Conservation (phyloP, 192 early-diverging fungal genomes). For the Coemansia javaensis region DNA sequence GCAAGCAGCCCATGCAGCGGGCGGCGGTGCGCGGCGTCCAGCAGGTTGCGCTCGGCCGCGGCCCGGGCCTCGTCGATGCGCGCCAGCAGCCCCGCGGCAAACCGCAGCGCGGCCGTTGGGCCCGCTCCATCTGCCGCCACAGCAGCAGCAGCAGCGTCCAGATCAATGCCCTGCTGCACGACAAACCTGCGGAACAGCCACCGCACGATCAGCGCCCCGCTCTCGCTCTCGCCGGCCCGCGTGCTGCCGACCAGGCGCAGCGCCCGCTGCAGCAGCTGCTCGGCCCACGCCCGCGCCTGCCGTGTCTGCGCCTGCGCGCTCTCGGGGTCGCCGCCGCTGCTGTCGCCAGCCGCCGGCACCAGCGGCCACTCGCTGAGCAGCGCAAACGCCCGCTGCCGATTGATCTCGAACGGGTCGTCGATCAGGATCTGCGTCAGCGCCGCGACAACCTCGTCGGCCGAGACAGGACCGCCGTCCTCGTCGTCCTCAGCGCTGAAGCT, state of each 20-base stretch:
- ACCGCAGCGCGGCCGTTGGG: constrained; percentile 10
- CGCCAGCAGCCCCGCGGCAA: constrained; percentile 20
- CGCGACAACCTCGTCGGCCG: constrained; percentile 30
- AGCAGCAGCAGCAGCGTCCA: constrained; percentile 3
- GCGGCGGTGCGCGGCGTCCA: constrained; percentile 44
- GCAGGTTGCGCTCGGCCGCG: constrained; percentile 46
- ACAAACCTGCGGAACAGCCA: constrained; percentile 79
- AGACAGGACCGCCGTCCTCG: constrained; percentile 1
- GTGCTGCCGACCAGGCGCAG: constrained; percentile 60
- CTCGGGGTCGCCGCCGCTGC: constrained; percentile 51
- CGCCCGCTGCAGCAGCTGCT: constrained; percentile 57
- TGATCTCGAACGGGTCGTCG: constrained; percentile 69
- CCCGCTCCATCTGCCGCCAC: neutral
- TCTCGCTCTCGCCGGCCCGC: constrained; percentile 74
- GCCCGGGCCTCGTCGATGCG: constrained; percentile 15
- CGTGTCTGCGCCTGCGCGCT: constrained; percentile 45
- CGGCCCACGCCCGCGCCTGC: constrained; percentile 33
- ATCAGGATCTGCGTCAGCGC: constrained; percentile 60
- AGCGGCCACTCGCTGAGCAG: constrained; percentile 66
- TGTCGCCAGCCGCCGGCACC: constrained; percentile 56
- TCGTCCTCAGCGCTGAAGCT: neutral
- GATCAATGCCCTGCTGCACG: constrained; percentile 27
- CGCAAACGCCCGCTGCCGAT: constrained; percentile 65
- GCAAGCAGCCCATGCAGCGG: constrained; percentile 59
- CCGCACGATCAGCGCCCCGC: constrained; percentile 74